Conservation (phyloP, 129 eudicot genomes). For the Chrysanthemum makinoi region DNA sequence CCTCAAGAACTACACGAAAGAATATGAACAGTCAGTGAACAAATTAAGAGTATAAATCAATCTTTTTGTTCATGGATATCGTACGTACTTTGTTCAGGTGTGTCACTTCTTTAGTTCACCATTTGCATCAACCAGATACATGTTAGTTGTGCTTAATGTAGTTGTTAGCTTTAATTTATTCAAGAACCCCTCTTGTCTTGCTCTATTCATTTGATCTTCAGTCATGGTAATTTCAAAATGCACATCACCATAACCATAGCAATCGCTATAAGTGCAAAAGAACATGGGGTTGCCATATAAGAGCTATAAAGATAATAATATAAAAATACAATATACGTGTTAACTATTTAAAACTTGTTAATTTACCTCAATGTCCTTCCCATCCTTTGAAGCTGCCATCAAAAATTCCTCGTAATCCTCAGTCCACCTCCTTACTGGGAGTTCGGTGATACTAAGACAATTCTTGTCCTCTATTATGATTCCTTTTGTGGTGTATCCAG, state of each 20-base stretch:
- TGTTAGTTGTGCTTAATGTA: constrained; percentile 70
- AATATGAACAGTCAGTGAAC: neutral
- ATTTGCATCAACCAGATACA: constrained; percentile 82
- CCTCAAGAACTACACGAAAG: constrained; percentile 61
- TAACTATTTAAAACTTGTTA: too few species aligned
- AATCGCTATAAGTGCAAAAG: constrained; percentile 42
- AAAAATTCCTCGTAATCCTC: constrained; percentile 83
- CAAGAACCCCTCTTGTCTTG: constrained; percentile 71
- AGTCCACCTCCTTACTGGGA: constrained; percentile 83
- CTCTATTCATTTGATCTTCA: constrained; percentile 46
- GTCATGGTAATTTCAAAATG: constrained; percentile 53
- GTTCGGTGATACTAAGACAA: constrained; percentile 57
- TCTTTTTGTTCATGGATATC: neutral
- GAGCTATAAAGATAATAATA: too few species aligned
- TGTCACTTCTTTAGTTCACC: constrained; percentile 74
- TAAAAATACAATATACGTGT: too few species aligned
- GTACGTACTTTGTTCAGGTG: constrained; percentile 78
- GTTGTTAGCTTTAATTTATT: constrained; percentile 78
- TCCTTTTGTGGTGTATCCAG: constrained; percentile 70
- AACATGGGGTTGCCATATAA: too few species aligned
- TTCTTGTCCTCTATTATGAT: constrained; percentile 42
- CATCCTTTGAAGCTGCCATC: constrained; percentile 40
- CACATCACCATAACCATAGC: constrained; percentile 51
- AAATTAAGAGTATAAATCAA: neutral
- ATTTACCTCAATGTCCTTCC: constrained; percentile 63